Evolutionary conservation across 148 eudicot species (phyloP), one percentile per base, ranked within the genome.

Genomic region (Chenopodium album): DNA sequence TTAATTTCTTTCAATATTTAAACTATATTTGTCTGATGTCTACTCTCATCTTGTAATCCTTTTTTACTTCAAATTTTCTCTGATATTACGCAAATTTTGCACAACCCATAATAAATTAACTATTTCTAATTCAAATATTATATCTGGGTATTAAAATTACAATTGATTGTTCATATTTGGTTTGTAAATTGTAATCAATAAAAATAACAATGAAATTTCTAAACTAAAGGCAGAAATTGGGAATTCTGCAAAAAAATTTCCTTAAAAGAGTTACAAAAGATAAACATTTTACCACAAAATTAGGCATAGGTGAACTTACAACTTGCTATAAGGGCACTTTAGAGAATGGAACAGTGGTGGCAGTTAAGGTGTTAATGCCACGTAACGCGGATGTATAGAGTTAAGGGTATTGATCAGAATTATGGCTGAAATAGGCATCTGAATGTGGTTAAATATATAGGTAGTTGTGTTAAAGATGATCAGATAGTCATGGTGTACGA

Each of bases 391-490:
- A 17, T 68, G 7, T 32, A 26, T 17, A 0, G 74, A 70, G 9
- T 78, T 78, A 32, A 9, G 28, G 16, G 66, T 44, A 22, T 31
- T 63, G 78, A 84, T 92, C 59, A 81, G 83, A 12, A 84, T 81
- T 74, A 89, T 92, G 50, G 86, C 93, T 1, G 84, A 81, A 14
- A 85, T 88, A 76, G 28, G 52, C 96, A 92, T 79, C 92, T 84
- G 41, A 89, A 92, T 71, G 86, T 92, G 29, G 89, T 89, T 81
- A 85, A 86, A 69, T 84, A 90, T 47, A 76, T 90, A 64, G 96
- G 93, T 11, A 90, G 91, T 71, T 92, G 96, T 83, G 83, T 88
- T n/a, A 89, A 92, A 69, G 90, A 82, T 9, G 73, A 75, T 52
- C 77, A 83, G 73, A 64, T 90, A 79, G 85, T 92, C 16, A 68